Base-by-base conservation (phyloP, 2,329 filamentous ascomycete genomes). In the Epichloe baconii region DNA sequence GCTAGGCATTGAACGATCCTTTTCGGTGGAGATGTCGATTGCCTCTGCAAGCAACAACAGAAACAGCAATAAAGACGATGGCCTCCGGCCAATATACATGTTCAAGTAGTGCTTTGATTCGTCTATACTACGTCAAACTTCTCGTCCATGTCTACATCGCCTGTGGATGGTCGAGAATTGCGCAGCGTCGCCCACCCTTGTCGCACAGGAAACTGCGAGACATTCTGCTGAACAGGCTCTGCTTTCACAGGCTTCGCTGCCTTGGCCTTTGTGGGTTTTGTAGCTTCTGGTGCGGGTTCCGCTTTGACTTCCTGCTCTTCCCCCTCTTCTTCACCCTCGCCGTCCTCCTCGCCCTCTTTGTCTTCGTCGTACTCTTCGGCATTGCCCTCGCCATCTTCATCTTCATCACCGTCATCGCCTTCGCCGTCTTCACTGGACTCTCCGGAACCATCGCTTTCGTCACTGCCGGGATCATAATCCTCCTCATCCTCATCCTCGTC, bases 401-500 rank as follows among this genome's bases (percentile, higher is more conserved):
- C 71, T 0, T 66, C 71, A 0, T 68, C 72, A 0, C 73, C 73
- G 2, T 73, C 77, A 3, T 77, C 77, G 0, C 76, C 77, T 2
- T 75, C 75, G 0, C 74, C 73, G 0, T 73, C 76, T 4, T 76
- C 77, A 14, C 67, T 71, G 35, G 71, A 74, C 2, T 62, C 61
- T 0, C 77, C 78, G 1, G 72, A 76, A 0, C 79, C 78, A 11
- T 77, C 79, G 49, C 77, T 80, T 5, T 81, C 78, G 5, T 81
- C 78, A 40, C 73, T 78, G 0, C 77, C 78, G 0, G 81, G 81
- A 53, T 84, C 78, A 56, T 83, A 83, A 57, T 84, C 80, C 56
- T 84, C 80, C 56, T 83, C 81, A 4, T 80, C 71, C 51, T 82
- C 79, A 47, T 82, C 80, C 51, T 82, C 79, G 2, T 80, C 79